Percentiles rank a stretch among this genome's conserved stretches.
phyloP scores from a whole-genome alignment of 1,284 basidiomycete genomes.

The Fistulina hepatica region DNA sequence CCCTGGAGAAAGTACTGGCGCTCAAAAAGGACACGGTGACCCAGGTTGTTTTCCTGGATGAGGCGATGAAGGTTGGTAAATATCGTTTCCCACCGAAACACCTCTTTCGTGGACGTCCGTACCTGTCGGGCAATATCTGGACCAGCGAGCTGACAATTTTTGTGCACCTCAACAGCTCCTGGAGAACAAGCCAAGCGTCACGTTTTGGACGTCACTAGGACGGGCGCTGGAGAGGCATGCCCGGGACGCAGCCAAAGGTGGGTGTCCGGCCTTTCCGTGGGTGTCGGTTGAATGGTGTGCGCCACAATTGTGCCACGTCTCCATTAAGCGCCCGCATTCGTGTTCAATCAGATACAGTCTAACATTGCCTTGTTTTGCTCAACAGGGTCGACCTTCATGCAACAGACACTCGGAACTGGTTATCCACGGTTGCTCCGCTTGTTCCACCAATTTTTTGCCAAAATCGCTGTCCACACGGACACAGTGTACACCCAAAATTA shows the following conservation, averaged over 20 bases:
- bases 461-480: constrained; percentile 90
- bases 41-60: constrained; percentile 77
- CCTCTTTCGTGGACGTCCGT: constrained; percentile 1
- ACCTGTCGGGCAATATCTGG: constrained; percentile 1
- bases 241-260: constrained; percentile 67
- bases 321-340: constrained; percentile 4
- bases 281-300: background rate
- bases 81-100: background rate
- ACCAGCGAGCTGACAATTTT: no score
- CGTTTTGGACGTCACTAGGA: constrained; percentile 83
- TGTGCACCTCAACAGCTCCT: constrained; percentile 38
- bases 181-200: constrained; percentile 82
- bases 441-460: constrained; percentile 93
- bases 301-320: constrained; percentile 9
- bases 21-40: constrained; percentile 77
- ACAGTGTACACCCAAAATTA: constrained; percentile 74
- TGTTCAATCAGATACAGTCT: constrained; percentile 6
- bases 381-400: constrained; percentile 71
- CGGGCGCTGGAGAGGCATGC: constrained; percentile 72
- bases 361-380: background rate
- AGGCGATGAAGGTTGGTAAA: constrained; percentile 70
- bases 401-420: constrained; percentile 75
- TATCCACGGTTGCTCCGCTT: constrained; percentile 82
- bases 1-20: constrained; percentile 85
- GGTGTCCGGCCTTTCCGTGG: background rate